Evolutionary conservation across 306 rosid genomes (phyloP), one percentile per base, ranked within the genome.

Genomic region (Aeschynomene evenia): DNA sequence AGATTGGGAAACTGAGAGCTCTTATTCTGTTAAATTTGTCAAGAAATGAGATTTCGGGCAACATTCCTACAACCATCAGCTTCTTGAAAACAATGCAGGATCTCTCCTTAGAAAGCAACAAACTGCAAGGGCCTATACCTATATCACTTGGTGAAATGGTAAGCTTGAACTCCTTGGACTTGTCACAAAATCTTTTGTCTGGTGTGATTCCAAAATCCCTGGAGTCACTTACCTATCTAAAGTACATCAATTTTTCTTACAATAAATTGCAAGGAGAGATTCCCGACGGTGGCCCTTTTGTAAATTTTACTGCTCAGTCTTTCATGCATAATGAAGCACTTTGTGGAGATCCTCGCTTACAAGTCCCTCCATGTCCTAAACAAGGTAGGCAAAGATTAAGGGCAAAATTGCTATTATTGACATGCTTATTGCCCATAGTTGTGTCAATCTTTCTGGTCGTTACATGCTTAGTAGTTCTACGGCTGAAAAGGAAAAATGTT

Each of bases 221-320:
- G 0, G 73, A 33, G 68, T 14, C 16, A 19, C 73, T 71, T 50
- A 6, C 0, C 12, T 26, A 16, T 57, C 73, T 77, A 7, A 6
- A 71, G 33, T 8, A 56, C 13, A 12, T 77, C 3, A 64, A 77
- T 20, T 16, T 71, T 11, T 77, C 82, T 46, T 64, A 55, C 70
- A 77, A 77, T 55, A 71, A 26, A n/a, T 71, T 77, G 6, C 59
- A 45, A 58, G 84, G 84, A 66, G 81, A 80, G 71, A 70, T 80
- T 76, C 84, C 84, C 9, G 26, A 2, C 7, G 78, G 63, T 40
- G 81, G 75, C 15, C 63, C 66, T 0, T 80, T 75, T 59, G 12
- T 28, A 21, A 31, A 66, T 15, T 76, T 71, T 43, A 57, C 75
- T 1, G 78, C 71, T 31, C 55, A 60, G 42, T 70, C 75, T 26